Evolutionary conservation across 768 basidiomycete species (phyloP).

Genomic region (Tulasnella calospora): DNA sequence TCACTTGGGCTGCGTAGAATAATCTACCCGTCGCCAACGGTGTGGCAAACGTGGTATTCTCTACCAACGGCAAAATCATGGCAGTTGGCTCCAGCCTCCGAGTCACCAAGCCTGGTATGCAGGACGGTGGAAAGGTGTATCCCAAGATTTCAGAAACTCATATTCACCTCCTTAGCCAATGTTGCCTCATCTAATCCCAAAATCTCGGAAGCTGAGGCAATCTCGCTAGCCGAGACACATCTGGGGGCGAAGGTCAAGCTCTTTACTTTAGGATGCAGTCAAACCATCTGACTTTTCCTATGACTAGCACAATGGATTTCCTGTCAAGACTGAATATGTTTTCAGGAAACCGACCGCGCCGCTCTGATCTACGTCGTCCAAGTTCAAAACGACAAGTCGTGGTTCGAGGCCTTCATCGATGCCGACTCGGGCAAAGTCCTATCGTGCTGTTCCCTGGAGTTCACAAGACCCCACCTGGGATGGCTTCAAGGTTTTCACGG

Average conservation of each 20-base stretch:
- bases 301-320: conserved; percentile 5
- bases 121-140: neutral
- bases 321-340: conserved; percentile 1
- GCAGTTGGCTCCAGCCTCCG: conserved; percentile 26
- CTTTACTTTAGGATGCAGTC: neutral
- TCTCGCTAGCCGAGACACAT: conserved; percentile 18
- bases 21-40: conserved; percentile 26
- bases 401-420: conserved; percentile 49
- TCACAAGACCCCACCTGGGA: neutral
- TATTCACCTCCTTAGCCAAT: neutral
- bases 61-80: conserved; percentile 22
- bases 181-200: conserved; percentile 14
- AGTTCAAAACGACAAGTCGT: conserved; percentile 44
- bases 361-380: conserved; percentile 9
- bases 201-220: conserved; percentile 8
- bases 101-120: conserved; percentile 18
- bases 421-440: conserved; percentile 37
- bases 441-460: neutral
- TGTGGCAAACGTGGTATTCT: conserved; percentile 25
- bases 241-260: conserved; percentile 14
- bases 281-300: neutral
- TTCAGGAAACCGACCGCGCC: conserved; percentile 1
- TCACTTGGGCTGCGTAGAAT: conserved; percentile 15
- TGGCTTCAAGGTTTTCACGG: conserved; percentile 8
- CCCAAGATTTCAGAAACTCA: neutral